Evolutionary conservation across 345 rosid genomes (phyloP).

Genomic region (Mallotus nudiflorus): DNA sequence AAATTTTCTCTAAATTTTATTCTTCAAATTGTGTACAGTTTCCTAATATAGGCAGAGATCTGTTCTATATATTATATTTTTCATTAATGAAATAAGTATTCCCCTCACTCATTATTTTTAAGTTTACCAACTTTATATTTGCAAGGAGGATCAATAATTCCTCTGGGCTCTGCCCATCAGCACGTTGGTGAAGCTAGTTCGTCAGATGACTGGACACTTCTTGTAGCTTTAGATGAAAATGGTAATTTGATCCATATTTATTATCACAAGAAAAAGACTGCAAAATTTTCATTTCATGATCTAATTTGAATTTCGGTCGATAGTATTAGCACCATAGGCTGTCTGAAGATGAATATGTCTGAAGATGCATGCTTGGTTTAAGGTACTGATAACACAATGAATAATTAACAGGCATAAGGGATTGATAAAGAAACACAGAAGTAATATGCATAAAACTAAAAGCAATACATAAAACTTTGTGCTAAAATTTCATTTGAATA

Average conservation of each 20-base stretch:
- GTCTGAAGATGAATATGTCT: background rate
- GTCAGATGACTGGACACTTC: conserved; percentile 72
- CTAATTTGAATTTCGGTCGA: background rate
- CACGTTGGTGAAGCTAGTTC: conserved; percentile 63
- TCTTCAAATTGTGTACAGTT: too few species aligned
- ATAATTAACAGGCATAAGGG: background rate
- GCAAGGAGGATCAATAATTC: conserved; percentile 88
- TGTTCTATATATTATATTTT: too few species aligned
- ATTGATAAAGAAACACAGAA: background rate
- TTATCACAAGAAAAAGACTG: background rate
- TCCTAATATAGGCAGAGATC: too few species aligned
- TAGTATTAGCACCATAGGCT: background rate
- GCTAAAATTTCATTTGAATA: background rate
- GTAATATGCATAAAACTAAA: too few species aligned
- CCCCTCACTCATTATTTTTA: too few species aligned
- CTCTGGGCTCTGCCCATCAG: conserved; percentile 60
- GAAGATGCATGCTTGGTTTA: background rate
- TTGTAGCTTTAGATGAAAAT: conserved; percentile 79
- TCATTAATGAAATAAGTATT: too few species aligned
- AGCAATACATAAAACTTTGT: background rate
- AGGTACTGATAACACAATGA: background rate
- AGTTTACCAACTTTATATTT: conserved; percentile 73
- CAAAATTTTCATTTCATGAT: background rate
- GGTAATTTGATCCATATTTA: conserved; percentile 45
- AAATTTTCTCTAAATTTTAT: too few species aligned